phyloP scores from a whole-genome alignment of 257 asterid species.

The Plantago ovata region DNA sequence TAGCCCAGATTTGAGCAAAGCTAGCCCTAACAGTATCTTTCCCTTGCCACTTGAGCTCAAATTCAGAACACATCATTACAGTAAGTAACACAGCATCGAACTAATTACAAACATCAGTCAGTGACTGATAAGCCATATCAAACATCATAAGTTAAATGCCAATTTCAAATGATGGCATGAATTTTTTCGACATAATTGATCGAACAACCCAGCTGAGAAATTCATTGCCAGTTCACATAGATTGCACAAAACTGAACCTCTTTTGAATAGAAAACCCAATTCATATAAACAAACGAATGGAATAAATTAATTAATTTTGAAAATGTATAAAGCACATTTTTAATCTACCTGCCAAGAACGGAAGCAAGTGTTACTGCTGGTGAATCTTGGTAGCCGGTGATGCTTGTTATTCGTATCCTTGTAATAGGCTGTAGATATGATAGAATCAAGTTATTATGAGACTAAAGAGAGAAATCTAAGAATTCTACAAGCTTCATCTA shows the following conservation, averaged over 20 bases:
- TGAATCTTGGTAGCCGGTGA: conserved; percentile 77
- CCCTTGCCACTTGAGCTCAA: background rate
- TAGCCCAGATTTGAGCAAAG: too few species aligned
- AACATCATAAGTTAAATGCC: background rate
- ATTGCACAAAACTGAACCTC: too few species aligned
- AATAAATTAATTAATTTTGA: background rate
- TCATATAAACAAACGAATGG: background rate
- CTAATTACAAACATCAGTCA: background rate
- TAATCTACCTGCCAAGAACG: conserved; percentile 75
- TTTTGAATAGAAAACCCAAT: background rate
- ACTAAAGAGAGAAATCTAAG: too few species aligned
- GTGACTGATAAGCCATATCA: too few species aligned
- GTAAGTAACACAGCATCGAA: background rate
- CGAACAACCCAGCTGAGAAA: conserved; percentile 3
- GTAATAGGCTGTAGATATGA: conserved; percentile 70
- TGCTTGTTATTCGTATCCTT: conserved; percentile 76
- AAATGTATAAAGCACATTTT: background rate
- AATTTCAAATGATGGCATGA: background rate
- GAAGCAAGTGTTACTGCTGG: conserved; percentile 76
- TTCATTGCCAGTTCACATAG: background rate
- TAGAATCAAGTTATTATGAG: too few species aligned
- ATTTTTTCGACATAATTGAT: background rate
- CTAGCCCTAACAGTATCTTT: too few species aligned
- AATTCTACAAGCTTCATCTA: too few species aligned
- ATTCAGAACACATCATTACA: background rate